Percentiles rank a stretch among this genome's conserved stretches.
Conservation (phyloP, 306 rosid species). For the Mimosa bimucronata region DNA sequence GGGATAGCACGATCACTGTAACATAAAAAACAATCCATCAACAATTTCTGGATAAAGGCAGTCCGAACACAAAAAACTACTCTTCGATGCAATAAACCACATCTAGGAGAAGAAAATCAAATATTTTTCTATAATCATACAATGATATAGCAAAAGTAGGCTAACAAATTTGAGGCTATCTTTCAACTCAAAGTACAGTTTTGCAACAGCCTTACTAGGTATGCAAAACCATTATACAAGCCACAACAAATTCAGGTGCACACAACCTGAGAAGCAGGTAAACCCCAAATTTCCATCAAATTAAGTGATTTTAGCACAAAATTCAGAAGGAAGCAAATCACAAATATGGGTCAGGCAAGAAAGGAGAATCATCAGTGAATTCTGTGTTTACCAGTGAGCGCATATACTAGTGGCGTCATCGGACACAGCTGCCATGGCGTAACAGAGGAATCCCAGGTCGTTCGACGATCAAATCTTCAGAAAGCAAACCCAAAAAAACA, state of each 20-base stretch:
- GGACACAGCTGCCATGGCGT: constrained; percentile 64
- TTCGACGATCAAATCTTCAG: constrained; percentile 33
- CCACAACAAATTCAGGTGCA: neutral
- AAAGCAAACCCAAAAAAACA: neutral
- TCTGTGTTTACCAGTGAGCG: constrained; percentile 71
- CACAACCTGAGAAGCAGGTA: constrained; percentile 16
- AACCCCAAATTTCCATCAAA: constrained; percentile 12
- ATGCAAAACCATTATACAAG: neutral
- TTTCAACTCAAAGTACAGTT: neutral
- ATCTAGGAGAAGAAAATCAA: neutral
- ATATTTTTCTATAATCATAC: neutral
- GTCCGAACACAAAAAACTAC: neutral
- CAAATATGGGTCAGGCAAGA: neutral
- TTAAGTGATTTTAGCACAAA: neutral
- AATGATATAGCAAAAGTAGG: neutral
- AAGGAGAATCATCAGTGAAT: neutral
- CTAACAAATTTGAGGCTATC: neutral
- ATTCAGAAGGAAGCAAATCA: neutral
- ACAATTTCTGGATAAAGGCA: constrained; percentile 2
- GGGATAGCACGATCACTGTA: constrained; percentile 85
- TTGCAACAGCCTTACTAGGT: neutral
- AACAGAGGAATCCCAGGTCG: constrained; percentile 2
- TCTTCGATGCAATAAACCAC: constrained; percentile 22
- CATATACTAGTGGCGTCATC: constrained; percentile 64
- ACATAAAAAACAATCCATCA: constrained; percentile 41